Conservation (phyloP, 352 stramenopile species). For the Phytophthora crassamura region DNA sequence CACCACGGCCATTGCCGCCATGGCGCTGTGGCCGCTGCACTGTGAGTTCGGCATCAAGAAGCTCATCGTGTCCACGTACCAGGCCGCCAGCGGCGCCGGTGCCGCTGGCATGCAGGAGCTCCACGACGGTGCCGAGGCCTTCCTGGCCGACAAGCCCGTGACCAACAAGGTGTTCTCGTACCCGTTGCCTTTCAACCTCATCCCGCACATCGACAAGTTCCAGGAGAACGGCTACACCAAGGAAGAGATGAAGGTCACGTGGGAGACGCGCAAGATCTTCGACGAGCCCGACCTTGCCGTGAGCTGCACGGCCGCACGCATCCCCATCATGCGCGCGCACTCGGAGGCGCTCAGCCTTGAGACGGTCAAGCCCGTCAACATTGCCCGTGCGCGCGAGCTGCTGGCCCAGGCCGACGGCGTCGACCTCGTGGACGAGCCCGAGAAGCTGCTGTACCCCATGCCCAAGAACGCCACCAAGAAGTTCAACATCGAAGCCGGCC, state of each 20-base stretch:
- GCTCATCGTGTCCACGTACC: conserved; percentile 96
- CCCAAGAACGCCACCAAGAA: conserved; percentile 96
- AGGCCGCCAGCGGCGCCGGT: conserved; percentile 93
- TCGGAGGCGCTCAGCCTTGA: conserved; percentile 97
- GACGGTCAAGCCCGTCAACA: conserved; percentile 90
- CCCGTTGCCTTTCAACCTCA: conserved; percentile 98
- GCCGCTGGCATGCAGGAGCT: conserved; percentile 96
- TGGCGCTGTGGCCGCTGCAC: conserved; percentile 97
- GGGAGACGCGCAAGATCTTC: conserved; percentile 99
- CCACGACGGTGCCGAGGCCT: conserved; percentile 83
- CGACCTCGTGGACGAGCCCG: conserved; percentile 93
- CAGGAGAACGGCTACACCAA: conserved; percentile 99
- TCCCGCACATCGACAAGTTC: conserved; percentile 99
- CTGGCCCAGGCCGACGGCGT: conserved; percentile 92
- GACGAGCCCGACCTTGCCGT: conserved; percentile 81
- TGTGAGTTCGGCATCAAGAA: conserved; percentile 97
- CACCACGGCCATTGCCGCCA: conserved; percentile 97
- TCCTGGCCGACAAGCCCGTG: conserved; percentile 75
- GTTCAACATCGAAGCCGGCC: conserved; percentile 98
- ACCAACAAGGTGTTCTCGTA: conserved; percentile 96
- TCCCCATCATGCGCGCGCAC: conserved; percentile 97
- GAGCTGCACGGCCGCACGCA: conserved; percentile 96
- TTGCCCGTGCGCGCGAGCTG: conserved; percentile 84
- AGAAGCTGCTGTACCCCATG: conserved; percentile 95
- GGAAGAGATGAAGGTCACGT: conserved; percentile 99